phyloP scores from a whole-genome alignment of 495 filamentous ascomycete species.

The Hyphodiscus hymeniophilus region DNA sequence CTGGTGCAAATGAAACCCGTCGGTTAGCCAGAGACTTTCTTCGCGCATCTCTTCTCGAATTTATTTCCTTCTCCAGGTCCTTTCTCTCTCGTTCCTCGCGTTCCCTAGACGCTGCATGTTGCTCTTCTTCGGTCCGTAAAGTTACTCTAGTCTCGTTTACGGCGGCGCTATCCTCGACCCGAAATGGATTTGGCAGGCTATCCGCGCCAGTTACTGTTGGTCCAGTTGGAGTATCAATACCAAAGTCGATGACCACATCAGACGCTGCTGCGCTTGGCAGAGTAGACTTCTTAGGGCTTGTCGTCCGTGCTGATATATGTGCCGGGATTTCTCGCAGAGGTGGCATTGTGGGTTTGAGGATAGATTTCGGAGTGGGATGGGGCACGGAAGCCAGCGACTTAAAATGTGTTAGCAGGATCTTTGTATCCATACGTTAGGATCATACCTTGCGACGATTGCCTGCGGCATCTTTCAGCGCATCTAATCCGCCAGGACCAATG shows the following conservation, averaged over 20 bases:
- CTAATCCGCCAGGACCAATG: slow-evolving; percentile 83
- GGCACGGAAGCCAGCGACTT: slow-evolving; percentile 41
- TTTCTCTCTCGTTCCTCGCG: slow-evolving; percentile 63
- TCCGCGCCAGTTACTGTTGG: slow-evolving; percentile 27
- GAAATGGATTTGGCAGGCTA: slow-evolving; percentile 44
- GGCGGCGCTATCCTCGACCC: slow-evolving; percentile 29
- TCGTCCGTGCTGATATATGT: slow-evolving; percentile 16
- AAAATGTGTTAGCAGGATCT: slow-evolving; percentile 9
- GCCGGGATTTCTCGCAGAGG: slow-evolving; percentile 53
- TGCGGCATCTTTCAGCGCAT: slow-evolving; percentile 64
- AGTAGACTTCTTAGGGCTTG: slow-evolving; percentile 25
- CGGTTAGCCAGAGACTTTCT: slow-evolving; percentile 89
- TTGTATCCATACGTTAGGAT: slow-evolving; percentile 1
- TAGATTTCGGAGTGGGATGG: slow-evolving; percentile 56
- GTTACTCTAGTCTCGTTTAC: slow-evolving; percentile 39
- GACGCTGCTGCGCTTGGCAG: slow-evolving; percentile 16
- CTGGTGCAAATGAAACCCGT: slow-evolving; percentile 93
- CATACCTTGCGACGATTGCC: slow-evolving; percentile 78
- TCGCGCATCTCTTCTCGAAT: slow-evolving; percentile 72
- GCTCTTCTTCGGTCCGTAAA: slow-evolving; percentile 66
- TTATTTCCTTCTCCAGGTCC: slow-evolving; percentile 58
- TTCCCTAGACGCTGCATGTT: slow-evolving; percentile 66
- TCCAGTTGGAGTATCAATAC: slow-evolving; percentile 17
- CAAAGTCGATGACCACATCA: slow-evolving; percentile 18
- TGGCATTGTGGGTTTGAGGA: slow-evolving; percentile 76